Conservation (phyloP, 345 rosid genomes). For the Arabidopsis arenosa region DNA sequence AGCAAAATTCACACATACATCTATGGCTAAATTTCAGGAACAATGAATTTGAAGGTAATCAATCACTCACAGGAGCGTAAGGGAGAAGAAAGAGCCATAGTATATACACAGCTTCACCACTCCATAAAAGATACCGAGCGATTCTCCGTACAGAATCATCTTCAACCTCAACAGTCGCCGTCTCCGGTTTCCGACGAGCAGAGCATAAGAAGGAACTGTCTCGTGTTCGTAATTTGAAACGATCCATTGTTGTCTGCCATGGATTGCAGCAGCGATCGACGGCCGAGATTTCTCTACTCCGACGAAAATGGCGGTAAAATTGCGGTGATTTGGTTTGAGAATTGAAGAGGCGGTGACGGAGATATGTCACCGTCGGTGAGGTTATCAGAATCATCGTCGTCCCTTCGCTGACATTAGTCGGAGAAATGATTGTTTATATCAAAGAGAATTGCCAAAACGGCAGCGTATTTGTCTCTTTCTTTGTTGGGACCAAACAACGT, state of each 20-base stretch:
- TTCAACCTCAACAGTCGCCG: constrained; percentile 43
- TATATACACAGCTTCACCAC: constrained; percentile 78
- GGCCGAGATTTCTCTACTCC: constrained; percentile 11
- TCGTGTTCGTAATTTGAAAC: constrained; percentile 21
- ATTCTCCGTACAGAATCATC: constrained; percentile 44
- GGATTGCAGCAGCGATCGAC: constrained; percentile 22
- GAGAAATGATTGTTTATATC: not conserved
- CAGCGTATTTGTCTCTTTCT: not conserved
- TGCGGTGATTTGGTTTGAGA: not conserved
- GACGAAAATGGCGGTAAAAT: not conserved
- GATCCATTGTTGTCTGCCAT: constrained; percentile 30
- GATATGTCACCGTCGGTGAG: constrained; percentile 36
- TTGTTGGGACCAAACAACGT: not conserved
- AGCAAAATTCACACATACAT: not conserved
- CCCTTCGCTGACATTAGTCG: constrained; percentile 11
- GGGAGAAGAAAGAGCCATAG: constrained; percentile 95
- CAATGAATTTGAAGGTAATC: not conserved
- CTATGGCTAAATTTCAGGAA: not conserved
- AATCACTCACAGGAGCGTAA: constrained; percentile 70
- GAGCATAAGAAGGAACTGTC: constrained; percentile 10
- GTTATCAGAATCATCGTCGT: constrained; percentile 40
- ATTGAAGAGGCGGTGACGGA: constrained; percentile 24
- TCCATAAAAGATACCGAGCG: constrained; percentile 63
- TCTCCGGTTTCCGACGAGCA: constrained; percentile 56
- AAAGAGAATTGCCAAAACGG: not conserved